These are phyloP conservation scores for Sinapis alba DNA, from an alignment of 441 rosid genomes.

Conservation along the genomic window DNA sequence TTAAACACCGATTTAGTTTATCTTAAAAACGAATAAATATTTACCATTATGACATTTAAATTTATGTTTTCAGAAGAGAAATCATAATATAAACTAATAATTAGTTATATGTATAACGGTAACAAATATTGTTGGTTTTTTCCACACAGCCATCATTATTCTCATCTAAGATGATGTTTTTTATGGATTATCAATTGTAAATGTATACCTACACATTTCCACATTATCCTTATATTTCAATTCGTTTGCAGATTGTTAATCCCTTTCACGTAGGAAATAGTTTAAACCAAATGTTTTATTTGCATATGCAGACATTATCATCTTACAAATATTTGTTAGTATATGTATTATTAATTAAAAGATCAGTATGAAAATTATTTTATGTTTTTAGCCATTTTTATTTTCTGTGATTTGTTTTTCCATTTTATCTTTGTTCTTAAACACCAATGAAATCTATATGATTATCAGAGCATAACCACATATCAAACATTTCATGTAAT, in stretches of 20 bases:
- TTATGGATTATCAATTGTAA: background rate
- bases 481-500: no score
- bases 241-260: background rate
- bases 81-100: background rate
- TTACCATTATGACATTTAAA: background rate
- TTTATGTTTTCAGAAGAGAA: background rate
- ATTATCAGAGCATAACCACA: no score
- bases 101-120: background rate
- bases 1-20: background rate
- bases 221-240: background rate
- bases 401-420: no score
- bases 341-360: no score
- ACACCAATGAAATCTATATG: no score
- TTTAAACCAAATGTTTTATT: background rate
- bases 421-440: no score
- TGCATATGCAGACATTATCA: no score
- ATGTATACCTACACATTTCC: background rate
- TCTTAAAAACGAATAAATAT: background rate
- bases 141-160: background rate
- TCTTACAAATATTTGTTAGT: no score
- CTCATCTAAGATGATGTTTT: background rate
- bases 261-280: background rate
- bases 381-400: no score
- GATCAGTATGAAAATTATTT: no score
- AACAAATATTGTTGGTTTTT: background rate